Evolutionary conservation across 202 grass and related monocot species (phyloP), one percentile per base, ranked within the genome.

Genomic region (Digitaria exilis): DNA sequence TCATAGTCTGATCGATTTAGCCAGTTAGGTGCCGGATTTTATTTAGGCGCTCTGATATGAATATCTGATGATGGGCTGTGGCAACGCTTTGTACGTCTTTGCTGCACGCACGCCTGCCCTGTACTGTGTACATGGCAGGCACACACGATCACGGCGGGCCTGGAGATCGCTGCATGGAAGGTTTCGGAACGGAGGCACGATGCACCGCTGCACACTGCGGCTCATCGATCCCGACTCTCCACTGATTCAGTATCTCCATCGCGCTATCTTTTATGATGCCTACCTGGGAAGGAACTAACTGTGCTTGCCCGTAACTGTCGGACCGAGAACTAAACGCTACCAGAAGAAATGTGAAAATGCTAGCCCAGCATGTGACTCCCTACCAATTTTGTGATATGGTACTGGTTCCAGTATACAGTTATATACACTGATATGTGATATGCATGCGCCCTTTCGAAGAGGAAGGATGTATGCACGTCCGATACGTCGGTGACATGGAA

Each of bases 401-500:
- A 67, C 9, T 39, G 37, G 37, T 7, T 56, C 58, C 16, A 9
- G 18, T 2, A 9, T 22, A 3, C 21, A n/a, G 56, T 39, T 30
- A 78, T 51, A 2, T 37, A 3, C 21, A n/a, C 69, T 39, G 41
- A 78, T 51, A 2, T 37, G 35, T 37, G 35, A 37, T 37, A 39
- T 39, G 37, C 37, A 39, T 39, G 37, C 35, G 35, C 37, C 6
- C 37, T 39, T 7, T 1, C 7, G 7, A 39, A 39, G 37, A 39
- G 37, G 37, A 9, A 1, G 37, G 9, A 39, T 5, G 9, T 39
- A 39, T 39, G 7, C 37, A 39, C 37, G 37, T 39, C 6, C 37
- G 37, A 39, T 51, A 51, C 17, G 49, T 54, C 50, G 56, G 71
- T 72, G 76, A 44, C 76, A 76, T 41, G 54, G 62, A 18, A 35